Conservation (phyloP, 768 basidiomycete species). For the Mycena maculata region DNA sequence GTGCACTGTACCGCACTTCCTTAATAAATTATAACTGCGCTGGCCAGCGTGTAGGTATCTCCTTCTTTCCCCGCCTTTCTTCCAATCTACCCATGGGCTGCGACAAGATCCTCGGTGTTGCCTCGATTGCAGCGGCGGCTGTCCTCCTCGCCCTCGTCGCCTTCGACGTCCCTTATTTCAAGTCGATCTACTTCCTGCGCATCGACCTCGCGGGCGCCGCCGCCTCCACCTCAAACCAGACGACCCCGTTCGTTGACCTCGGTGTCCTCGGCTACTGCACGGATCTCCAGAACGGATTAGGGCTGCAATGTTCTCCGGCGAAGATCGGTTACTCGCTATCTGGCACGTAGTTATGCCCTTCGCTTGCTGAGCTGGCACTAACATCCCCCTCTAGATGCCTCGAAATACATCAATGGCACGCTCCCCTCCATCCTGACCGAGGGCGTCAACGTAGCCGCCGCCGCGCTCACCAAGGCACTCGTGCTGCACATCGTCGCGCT, state of each 20-base stretch:
- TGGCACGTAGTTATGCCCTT: constrained; percentile 47
- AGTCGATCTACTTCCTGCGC: constrained; percentile 74
- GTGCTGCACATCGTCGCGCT: constrained; percentile 79
- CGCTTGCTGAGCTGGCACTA: background rate
- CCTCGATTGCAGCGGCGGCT: constrained; percentile 67
- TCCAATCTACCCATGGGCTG: constrained; percentile 23
- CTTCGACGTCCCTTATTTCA: constrained; percentile 77
- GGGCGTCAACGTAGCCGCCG: constrained; percentile 54
- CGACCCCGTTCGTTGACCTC: constrained; percentile 54
- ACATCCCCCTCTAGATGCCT: constrained; percentile 16
- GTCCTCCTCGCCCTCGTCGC: constrained; percentile 71
- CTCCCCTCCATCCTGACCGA: constrained; percentile 29
- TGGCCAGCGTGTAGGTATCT: background rate
- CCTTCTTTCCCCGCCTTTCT: background rate
- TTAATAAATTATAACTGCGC: background rate
- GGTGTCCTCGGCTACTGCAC: constrained; percentile 78
- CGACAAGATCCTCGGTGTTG: constrained; percentile 66
- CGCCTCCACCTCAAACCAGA: constrained; percentile 40
- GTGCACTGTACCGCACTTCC: constrained; percentile 15
- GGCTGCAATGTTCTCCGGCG: constrained; percentile 67
- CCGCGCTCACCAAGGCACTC: constrained; percentile 82
- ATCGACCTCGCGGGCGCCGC: constrained; percentile 52
- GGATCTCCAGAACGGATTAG: constrained; percentile 44
- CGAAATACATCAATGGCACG: constrained; percentile 62
- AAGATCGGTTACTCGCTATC: constrained; percentile 74